Conservation (phyloP, 352 stramenopile genomes). For the Phytopythium aichiense region DNA sequence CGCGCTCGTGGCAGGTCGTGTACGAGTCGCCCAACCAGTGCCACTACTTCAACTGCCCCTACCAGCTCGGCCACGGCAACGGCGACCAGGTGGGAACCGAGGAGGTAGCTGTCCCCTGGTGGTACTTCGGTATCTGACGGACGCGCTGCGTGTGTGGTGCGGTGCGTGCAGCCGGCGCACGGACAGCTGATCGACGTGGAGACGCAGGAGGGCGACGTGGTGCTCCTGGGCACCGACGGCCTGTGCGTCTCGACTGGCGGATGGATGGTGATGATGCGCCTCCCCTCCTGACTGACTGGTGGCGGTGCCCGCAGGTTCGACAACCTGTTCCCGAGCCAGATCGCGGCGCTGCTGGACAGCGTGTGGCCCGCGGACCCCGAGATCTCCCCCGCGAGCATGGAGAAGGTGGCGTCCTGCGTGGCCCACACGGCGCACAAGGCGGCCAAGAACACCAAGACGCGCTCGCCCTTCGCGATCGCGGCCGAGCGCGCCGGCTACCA, state of each 20-base stretch:
- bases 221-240: conserved; percentile 93
- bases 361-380: conserved; percentile 51
- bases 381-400: conserved; percentile 56
- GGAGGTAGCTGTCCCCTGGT: conserved; percentile 1
- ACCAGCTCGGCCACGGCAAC: conserved; percentile 87
- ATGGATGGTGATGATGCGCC: no score
- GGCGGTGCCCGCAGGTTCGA: conserved; percentile 75
- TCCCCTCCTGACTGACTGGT: neutral
- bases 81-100: conserved; percentile 68
- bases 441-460: conserved; percentile 61
- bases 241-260: conserved; percentile 51
- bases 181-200: conserved; percentile 84
- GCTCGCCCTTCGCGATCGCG: conserved; percentile 73
- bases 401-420: conserved; percentile 75
- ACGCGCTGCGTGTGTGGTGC: neutral
- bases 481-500: conserved; percentile 74
- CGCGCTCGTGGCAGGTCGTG: conserved; percentile 70
- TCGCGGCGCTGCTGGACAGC: conserved; percentile 66
- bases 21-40: conserved; percentile 90
- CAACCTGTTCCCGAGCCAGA: conserved; percentile 91
- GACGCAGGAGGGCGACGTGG: conserved; percentile 85
- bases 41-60: conserved; percentile 97
- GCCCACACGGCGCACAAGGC: conserved; percentile 78
- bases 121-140: no score
- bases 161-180: conserved; percentile 74